Evolutionary conservation across 768 basidiomycete species (phyloP).

Genomic region (Daedaleopsis nitida): DNA sequence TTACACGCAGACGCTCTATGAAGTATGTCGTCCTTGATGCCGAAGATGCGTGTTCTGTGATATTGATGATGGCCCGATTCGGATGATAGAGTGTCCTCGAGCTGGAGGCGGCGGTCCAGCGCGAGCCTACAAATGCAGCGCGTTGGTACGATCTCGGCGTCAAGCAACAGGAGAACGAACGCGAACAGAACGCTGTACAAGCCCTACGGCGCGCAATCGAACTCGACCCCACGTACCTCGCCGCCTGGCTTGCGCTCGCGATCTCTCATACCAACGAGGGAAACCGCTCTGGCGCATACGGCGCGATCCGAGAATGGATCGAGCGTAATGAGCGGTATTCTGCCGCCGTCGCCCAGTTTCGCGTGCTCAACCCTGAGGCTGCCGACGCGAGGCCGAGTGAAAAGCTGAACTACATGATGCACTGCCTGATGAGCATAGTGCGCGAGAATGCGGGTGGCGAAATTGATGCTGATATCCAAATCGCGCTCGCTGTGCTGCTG

Average conservation of each 20-base stretch:
- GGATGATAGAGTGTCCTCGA: conserved; percentile 73
- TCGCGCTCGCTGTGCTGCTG: conserved; percentile 90
- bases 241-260: conserved; percentile 89
- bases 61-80: conserved; percentile 16
- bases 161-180: conserved; percentile 97
- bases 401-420: conserved; percentile 57
- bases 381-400: conserved; percentile 37
- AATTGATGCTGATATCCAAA: conserved; percentile 93
- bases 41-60: conserved; percentile 1
- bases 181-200: conserved; percentile 85
- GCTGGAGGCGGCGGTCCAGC: conserved; percentile 87
- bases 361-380: conserved; percentile 32
- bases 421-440: conserved; percentile 83
- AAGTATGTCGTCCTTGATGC: conserved; percentile 34
- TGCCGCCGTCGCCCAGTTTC: conserved; percentile 44
- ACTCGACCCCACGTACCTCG: conserved; percentile 73
- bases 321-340: conserved; percentile 59
- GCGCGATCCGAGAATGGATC: conserved; percentile 86
- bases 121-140: conserved; percentile 63
- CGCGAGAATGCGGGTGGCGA: conserved; percentile 54
- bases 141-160: conserved; percentile 95
- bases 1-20: conserved; percentile 31
- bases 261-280: conserved; percentile 91
- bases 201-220: conserved; percentile 82
- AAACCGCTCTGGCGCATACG: conserved; percentile 70